phyloP scores from a whole-genome alignment of 1,284 basidiomycete genomes.

The Ganoderma sinense region DNA sequence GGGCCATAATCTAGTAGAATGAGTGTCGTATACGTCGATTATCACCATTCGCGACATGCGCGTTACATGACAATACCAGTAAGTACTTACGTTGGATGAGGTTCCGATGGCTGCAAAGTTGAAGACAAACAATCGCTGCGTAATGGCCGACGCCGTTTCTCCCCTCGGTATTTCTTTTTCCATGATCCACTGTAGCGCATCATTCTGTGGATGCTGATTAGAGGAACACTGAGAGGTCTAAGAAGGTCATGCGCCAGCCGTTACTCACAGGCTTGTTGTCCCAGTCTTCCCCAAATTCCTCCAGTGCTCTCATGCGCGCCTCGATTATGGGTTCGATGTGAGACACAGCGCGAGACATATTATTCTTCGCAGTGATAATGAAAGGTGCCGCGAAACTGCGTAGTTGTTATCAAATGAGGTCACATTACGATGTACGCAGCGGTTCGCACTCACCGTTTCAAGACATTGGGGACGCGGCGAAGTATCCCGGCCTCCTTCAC shows the following conservation, averaged over 20 bases:
- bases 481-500: conserved; percentile 11
- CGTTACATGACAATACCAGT: neutral
- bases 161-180: conserved; percentile 40
- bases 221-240: neutral
- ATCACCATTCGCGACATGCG: too few species aligned
- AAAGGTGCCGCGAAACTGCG: neutral
- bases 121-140: conserved; percentile 48
- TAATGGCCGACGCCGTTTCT: conserved; percentile 42
- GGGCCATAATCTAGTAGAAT: conserved; percentile 41
- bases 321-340: neutral
- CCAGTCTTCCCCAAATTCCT: neutral
- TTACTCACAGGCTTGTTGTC: neutral
- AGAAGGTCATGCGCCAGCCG: too few species aligned
- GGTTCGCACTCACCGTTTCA: conserved; percentile 3
- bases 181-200: conserved; percentile 54
- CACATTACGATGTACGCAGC: too few species aligned
- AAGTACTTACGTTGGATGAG: conserved; percentile 43
- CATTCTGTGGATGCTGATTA: conserved; percentile 38
- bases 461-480: conserved; percentile 11
- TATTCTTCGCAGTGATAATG: neutral
- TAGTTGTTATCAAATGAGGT: neutral
- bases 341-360: neutral
- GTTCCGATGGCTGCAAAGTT: conserved; percentile 53
- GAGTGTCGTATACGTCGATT: conserved; percentile 6
- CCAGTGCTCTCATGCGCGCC: neutral